Evolutionary conservation across 768 basidiomycete species (phyloP), one percentile per base, ranked within the genome.

Genomic region (Calvatia gigantea): DNA sequence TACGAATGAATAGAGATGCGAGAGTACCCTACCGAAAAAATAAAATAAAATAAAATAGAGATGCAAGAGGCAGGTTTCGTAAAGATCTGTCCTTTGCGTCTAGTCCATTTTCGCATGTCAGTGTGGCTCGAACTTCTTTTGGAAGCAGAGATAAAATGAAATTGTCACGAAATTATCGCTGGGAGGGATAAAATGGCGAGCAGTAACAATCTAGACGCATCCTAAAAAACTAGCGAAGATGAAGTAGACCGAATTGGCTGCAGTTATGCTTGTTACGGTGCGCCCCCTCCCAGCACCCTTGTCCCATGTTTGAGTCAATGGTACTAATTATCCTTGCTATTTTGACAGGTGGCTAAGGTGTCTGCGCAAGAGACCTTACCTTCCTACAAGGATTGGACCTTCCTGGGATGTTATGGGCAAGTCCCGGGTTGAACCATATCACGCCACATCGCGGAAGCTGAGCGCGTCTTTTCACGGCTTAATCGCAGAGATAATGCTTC

Each of bases 401-500:
- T 32, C 28, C 45, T n/a, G 46, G 33, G 23, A 21, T 42, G 45
- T 14, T 27, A 15, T 38, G 31, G 35, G 51, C 41, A 37, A 31
- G 33, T 17, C n/a, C n/a, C n/a, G n/a, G n/a, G n/a, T n/a, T n/a
- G n/a, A n/a, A n/a, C n/a, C n/a, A n/a, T n/a, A n/a, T n/a, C n/a
- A n/a, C n/a, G n/a, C n/a, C n/a, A n/a, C n/a, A n/a, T n/a, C n/a
- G n/a, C 15, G 4, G 39, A 15, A 27, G 9, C 11, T 41, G 21
- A n/a, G n/a, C n/a, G n/a, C n/a, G n/a, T n/a, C n/a, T n/a, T n/a
- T n/a, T n/a, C n/a, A n/a, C n/a, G n/a, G n/a, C n/a, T n/a, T n/a
- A n/a, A n/a, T n/a, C n/a, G n/a, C 43, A 52, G 37, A 49, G 61
- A 58, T 19, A 58, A 63, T 51, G 52, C 56, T 42, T 45, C 42